These are phyloP conservation scores for Starmerella cellae DNA, from an alignment of 805 yeast genomes.

Conservation along the genomic window DNA sequence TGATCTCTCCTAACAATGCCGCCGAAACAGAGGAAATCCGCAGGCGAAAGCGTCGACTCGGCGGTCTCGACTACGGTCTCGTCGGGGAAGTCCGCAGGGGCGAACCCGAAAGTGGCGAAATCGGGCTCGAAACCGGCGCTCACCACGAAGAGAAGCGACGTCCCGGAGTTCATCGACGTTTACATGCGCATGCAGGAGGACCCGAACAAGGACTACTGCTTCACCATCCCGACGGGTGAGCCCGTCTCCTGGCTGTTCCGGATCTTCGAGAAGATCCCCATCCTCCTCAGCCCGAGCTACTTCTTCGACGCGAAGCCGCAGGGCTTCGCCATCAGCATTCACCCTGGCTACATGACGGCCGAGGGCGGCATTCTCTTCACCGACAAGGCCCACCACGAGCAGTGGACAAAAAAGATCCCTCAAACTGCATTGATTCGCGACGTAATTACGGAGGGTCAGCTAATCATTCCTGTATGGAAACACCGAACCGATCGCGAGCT, in stretches of 20 bases:
- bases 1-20: too few relatives aligned
- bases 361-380: slow-evolving; percentile 69
- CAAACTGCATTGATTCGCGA: slow-evolving; percentile 42
- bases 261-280: slow-evolving; percentile 54
- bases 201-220: slow-evolving; percentile 77
- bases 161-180: slow-evolving; percentile 25
- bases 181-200: slow-evolving; percentile 79
- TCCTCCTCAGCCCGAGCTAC: slow-evolving; percentile 65
- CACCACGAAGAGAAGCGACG: not conserved
- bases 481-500: slow-evolving; percentile 28
- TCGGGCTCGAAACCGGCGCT: not conserved
- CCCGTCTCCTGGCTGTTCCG: slow-evolving; percentile 46
- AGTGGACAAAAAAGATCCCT: slow-evolving; percentile 35
- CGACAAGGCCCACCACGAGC: slow-evolving; percentile 39
- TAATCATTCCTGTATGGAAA: slow-evolving; percentile 63
- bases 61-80: not conserved
- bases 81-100: not conserved
- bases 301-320: slow-evolving; percentile 54
- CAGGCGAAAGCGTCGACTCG: not conserved
- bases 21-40: not conserved
- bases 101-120: not conserved
- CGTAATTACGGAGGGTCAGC: slow-evolving; percentile 78
- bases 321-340: slow-evolving; percentile 47
- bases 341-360: slow-evolving; percentile 73
- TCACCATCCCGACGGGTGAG: slow-evolving; percentile 47